phyloP scores from a whole-genome alignment of 495 filamentous ascomycete species.

The Neurospora sp. region DNA sequence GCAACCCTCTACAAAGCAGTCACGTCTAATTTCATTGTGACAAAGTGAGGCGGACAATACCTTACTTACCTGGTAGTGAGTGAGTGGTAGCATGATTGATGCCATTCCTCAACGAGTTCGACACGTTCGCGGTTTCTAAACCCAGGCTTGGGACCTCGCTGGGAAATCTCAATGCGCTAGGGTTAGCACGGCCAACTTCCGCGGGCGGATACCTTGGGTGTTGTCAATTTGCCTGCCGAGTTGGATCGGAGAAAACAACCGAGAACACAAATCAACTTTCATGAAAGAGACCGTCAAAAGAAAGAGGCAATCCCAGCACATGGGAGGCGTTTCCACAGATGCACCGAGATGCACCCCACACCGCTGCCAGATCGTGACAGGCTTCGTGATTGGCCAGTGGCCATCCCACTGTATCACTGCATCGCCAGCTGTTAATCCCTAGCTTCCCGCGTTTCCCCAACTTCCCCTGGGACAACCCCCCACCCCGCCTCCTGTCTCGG shows the following conservation, averaged over 20 bases:
- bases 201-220: neutral
- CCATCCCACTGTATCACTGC: neutral
- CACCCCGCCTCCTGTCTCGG: neutral
- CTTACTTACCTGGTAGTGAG: neutral
- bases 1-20: neutral
- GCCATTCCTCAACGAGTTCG: neutral
- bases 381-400: neutral
- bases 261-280: neutral
- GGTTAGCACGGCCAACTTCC: neutral
- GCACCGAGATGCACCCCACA: neutral
- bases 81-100: neutral
- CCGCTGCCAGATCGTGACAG: neutral
- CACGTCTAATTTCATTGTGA: neutral
- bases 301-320: neutral
- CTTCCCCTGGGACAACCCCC: neutral
- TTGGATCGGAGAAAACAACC: neutral
- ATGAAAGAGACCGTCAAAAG: neutral
- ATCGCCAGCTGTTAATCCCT: neutral
- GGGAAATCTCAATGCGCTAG: neutral
- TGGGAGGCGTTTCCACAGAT: neutral
- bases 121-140: neutral
- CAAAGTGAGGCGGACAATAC: neutral
- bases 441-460: neutral
- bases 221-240: neutral
- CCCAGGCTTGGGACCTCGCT: neutral